phyloP scores from a whole-genome alignment of 345 rosid genomes.

The Lepidium aucheri region DNA sequence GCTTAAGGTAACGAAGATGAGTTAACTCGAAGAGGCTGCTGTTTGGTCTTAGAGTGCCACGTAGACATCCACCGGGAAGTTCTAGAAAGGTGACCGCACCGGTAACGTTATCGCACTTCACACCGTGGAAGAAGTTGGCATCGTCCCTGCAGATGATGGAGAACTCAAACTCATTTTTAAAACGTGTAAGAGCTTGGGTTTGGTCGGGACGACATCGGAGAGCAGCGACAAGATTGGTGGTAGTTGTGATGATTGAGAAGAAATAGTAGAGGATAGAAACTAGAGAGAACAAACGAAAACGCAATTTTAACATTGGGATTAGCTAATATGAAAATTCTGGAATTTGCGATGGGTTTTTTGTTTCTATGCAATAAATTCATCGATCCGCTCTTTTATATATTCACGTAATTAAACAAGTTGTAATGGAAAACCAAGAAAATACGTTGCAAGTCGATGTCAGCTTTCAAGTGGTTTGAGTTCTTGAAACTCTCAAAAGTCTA shows the following conservation, averaged over 20 bases:
- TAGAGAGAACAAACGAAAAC: conserved; percentile 4
- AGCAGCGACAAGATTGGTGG: background rate
- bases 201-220: conserved; percentile 19
- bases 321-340: background rate
- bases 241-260: background rate
- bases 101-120: conserved; percentile 15
- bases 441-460: too few species aligned
- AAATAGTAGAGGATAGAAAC: background rate
- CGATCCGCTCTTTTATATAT: background rate
- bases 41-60: conserved; percentile 9
- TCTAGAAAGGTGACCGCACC: background rate
- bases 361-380: too few species aligned
- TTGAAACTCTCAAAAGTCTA: background rate
- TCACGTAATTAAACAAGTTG: background rate
- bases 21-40: conserved; percentile 16
- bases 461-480: background rate
- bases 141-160: conserved; percentile 10
- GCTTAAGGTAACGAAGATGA: conserved; percentile 2
- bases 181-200: background rate
- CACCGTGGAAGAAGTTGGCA: background rate
- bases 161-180: conserved; percentile 15
- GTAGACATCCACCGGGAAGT: conserved; percentile 5
- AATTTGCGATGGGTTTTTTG: background rate
- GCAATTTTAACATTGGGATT: background rate
- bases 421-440: background rate